Base-by-base conservation (phyloP, 2,329 filamentous ascomycete species). In the Aspergillus sp. region DNA sequence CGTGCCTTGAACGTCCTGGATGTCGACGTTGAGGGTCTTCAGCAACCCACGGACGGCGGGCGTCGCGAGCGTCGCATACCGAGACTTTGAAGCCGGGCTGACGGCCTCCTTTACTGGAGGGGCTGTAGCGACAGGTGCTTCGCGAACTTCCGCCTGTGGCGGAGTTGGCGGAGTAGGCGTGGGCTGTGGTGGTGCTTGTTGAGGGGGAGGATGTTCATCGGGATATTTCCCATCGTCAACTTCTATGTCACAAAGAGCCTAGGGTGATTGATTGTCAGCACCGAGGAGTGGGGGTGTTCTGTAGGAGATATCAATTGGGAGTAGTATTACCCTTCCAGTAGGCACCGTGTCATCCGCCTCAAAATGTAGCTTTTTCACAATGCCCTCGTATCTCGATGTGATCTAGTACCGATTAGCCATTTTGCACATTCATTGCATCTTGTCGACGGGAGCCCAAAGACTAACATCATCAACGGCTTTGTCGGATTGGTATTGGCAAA, bases 401-500 rank as follows among this genome's bases (percentile, higher is more conserved):
- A 99, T 99, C 81, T 97, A 83, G 19, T 87, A 84, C 46, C 46
- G 32, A 47, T 61, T 49, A 64, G 56, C 52, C 16, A 41, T 20
- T 20, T 23, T 41, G 31, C 11, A 44, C 7, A 11, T 36, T 21
- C 11, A 25, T 1, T 25, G 4, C 13, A 16, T 17, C 11, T 29
- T 29, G 11, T 29, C 25, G 25, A 7, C 25, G 23, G 5, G 11
- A 9, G 13, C 68, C 10, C 59, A n/a, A n/a, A n/a, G 6, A 64
- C 67, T 55, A 32, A 83, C 81, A 72, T 84, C 81, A 45, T 82
- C 81, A 47, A 82, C 81, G 20, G 94, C 94, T 74, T 99, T 99
- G 77, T 99, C 94, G 65, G 92, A 97, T 72, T 97, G 94, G 42
- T 99, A 95, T 76, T 99, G 94, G 76, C 94, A 99, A 44, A 99